Evolutionary conservation across 768 basidiomycete species (phyloP), one percentile per base, ranked within the genome.

Genomic region (Kondoa malvinella): DNA sequence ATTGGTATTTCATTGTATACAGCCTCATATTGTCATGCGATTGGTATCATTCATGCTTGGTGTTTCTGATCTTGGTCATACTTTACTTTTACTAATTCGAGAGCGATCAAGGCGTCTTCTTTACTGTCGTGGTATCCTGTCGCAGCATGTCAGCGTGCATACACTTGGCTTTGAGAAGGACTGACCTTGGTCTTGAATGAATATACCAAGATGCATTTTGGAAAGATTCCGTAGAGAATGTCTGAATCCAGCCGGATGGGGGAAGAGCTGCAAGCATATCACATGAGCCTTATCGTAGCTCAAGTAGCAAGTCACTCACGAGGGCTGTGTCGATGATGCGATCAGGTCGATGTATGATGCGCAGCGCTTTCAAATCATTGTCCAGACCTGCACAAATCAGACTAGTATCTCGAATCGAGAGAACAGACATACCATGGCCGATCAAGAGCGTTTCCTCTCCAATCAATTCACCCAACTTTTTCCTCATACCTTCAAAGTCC

Each of bases 331-430:
- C 95, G 32, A 99, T 82, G 69, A 90, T 86, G 69, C 80, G 83
- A 68, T 83, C 65, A 4, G 66, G 4, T 15, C 66, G 81, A 76
- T 99, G 95, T 0, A 97, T 78, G 73, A 97, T 84, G 17, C 95
- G 82, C 70, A 99, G 78, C 4, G 94, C 87, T 76, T 86, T 88
- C 71, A 99, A 78, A 75, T 99, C 95, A 76, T 97, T 97, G 70
- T 97, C 94, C 25, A 97, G 81, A 0, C 86, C 88, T 56, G 64
- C 56, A 16, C n/a, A n/a, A 17, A 14, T 8, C 56, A 50, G 25
- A 14, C 29, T 4, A 34, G 25, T 50, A 32, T 57, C n/a, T 40
- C 1, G 34, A 8, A 8, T 50, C 40, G 8, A 50, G 4, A 17
- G 3, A 64, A 16, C 1, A 60, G 21, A 71, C 76, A 67, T 64